Evolutionary conservation across 495 filamentous ascomycete species (phyloP).

Genomic region (Aspergillus nanangensis): DNA sequence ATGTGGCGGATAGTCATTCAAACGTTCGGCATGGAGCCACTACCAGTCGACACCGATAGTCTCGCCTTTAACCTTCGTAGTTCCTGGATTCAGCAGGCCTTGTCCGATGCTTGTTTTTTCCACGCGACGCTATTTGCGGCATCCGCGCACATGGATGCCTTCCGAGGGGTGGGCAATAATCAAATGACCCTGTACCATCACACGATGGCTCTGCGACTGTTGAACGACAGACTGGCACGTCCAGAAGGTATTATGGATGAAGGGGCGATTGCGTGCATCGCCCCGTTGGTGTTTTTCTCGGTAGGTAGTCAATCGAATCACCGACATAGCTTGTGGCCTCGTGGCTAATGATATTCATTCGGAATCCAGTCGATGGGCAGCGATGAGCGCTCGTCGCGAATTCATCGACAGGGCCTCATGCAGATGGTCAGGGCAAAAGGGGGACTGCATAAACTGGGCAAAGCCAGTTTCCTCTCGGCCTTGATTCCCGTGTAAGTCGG

Average conservation of each 20-base stretch:
- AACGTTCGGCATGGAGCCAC: background rate
- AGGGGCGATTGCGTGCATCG: background rate
- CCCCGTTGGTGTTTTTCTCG: constrained; percentile 4
- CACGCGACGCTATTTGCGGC: constrained; percentile 3
- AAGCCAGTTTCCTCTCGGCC: background rate
- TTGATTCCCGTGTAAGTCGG: constrained; percentile 1
- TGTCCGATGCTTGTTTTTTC: constrained; percentile 7
- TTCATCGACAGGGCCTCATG: constrained; percentile 3
- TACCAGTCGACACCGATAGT: background rate
- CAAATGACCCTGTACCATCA: constrained; percentile 1
- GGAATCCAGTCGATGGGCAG: constrained; percentile 1
- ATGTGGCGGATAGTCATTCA: background rate
- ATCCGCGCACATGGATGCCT: background rate
- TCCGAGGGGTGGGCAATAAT: background rate
- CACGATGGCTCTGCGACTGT: background rate
- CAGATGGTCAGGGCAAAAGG: constrained; percentile 2
- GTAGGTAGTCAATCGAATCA: constrained; percentile 1
- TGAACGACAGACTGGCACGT: background rate
- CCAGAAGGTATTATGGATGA: background rate
- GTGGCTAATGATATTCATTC: too few relatives aligned
- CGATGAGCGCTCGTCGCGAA: constrained; percentile 1
- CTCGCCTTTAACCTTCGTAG: constrained; percentile 1
- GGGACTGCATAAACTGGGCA: background rate
- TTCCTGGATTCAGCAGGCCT: background rate
- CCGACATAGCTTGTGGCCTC: too few relatives aligned